Percentiles rank a stretch among this genome's conserved stretches.
phyloP scores from a whole-genome alignment of 169 alveolate genomes.

The Prorocentrum cordatum region DNA sequence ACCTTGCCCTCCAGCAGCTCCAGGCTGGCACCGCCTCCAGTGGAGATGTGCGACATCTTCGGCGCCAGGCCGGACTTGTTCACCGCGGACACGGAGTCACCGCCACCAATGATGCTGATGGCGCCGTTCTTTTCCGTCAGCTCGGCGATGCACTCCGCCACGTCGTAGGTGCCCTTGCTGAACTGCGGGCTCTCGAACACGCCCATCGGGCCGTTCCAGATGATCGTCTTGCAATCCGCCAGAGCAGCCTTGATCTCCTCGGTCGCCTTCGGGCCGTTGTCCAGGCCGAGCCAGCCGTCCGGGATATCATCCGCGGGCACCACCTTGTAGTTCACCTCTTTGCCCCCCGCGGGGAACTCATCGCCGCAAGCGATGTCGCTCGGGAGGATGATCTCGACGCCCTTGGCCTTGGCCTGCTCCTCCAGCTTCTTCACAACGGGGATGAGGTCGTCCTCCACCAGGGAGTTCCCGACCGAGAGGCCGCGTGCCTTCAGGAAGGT shows the following conservation, averaged over 20 bases:
- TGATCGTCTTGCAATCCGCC: constrained; percentile 84
- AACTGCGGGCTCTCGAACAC: constrained; percentile 89
- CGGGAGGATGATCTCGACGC: no score
- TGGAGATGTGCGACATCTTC: constrained; percentile 89
- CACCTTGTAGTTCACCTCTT: constrained; percentile 82
- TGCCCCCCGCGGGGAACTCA: constrained; percentile 78
- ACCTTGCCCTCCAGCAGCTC: no score
- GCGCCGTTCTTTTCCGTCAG: constrained; percentile 82
- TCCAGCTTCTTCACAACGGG: no score
- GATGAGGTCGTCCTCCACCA: no score
- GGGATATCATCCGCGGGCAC: neutral
- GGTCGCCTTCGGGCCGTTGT: constrained; percentile 87
- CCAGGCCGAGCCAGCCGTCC: constrained; percentile 80
- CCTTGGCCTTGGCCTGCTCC: no score
- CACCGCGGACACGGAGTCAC: constrained; percentile 90
- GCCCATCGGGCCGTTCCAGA: constrained; percentile 80
- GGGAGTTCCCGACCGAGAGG: neutral
- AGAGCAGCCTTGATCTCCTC: constrained; percentile 79
- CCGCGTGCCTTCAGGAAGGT: constrained; percentile 86
- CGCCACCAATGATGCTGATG: constrained; percentile 92
- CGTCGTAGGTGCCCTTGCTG: constrained; percentile 80
- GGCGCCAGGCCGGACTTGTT: constrained; percentile 80
- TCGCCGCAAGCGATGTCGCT: no score
- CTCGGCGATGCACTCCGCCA: constrained; percentile 71
- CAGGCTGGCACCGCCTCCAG: constrained; percentile 98